Percentiles rank a stretch among this genome's conserved stretches.
These are phyloP conservation scores for Dimargaris verticillata DNA, from an alignment of 192 early-diverging fungal genomes.

Conservation along the genomic window DNA sequence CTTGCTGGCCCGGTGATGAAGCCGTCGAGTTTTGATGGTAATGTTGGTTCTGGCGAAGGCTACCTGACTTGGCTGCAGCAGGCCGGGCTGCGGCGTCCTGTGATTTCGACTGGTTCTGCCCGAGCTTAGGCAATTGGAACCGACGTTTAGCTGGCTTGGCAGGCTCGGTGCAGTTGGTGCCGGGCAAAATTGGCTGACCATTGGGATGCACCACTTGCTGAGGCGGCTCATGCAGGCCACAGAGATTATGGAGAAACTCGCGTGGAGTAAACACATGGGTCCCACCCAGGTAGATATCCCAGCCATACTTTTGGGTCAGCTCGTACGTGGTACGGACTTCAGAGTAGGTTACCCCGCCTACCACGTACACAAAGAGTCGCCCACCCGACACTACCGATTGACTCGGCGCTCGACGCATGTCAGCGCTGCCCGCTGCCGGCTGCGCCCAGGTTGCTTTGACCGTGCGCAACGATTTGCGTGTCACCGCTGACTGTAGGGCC, in stretches of 20 bases:
- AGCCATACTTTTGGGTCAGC: conserved; percentile 18
- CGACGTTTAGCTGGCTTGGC: no score
- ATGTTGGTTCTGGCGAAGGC: no score
- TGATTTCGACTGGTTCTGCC: no score
- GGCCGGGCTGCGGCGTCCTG: no score
- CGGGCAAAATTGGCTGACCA: no score
- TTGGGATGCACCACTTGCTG: no score
- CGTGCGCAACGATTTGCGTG: conserved; percentile 6
- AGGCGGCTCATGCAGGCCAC: conserved; percentile 16
- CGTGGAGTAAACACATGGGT: conserved; percentile 31
- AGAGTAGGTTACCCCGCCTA: conserved; percentile 26
- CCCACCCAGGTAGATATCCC: conserved; percentile 27
- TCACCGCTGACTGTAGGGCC: conserved; percentile 8
- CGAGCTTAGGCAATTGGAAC: no score
- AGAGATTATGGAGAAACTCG: conserved; percentile 25
- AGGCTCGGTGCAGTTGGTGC: no score
- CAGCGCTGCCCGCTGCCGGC: neutral
- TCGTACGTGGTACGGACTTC: conserved; percentile 32
- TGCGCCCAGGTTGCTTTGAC: conserved; percentile 11
- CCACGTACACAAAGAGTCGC: conserved; percentile 24
- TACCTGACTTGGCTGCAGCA: no score
- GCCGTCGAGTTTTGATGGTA: no score
- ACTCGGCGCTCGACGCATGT: neutral
- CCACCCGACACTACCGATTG: neutral
- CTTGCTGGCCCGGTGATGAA: no score